These are phyloP conservation scores for Cadophora luteo-olivacea DNA, from an alignment of 2,329 filamentous ascomycete species.

Conservation along the genomic window DNA sequence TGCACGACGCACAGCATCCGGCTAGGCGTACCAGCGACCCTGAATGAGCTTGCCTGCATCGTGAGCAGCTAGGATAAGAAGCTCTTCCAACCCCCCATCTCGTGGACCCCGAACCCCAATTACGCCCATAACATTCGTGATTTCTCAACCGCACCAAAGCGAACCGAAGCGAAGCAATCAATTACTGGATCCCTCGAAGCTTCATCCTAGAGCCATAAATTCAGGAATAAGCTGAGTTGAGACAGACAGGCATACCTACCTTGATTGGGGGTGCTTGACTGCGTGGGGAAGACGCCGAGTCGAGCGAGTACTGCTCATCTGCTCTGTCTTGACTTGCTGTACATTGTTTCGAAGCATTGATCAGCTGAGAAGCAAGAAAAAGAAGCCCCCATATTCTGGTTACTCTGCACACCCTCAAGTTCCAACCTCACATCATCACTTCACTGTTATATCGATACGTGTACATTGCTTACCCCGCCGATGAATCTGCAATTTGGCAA, in stretches of 20 bases:
- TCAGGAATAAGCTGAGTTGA: conserved; percentile 37
- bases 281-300: conserved; percentile 16
- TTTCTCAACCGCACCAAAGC: background rate
- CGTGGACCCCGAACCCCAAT: background rate
- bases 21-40: conserved; percentile 29
- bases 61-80: conserved; percentile 31
- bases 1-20: conserved; percentile 37
- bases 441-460: background rate
- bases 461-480: conserved; percentile 15
- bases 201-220: background rate
- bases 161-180: background rate
- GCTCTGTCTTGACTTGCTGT: background rate
- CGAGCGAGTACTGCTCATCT: conserved; percentile 5
- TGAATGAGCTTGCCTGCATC: conserved; percentile 18
- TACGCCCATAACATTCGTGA: background rate
- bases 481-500: background rate
- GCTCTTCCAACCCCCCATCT: conserved; percentile 25
- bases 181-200: background rate
- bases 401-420: conserved; percentile 12
- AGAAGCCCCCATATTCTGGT: conserved; percentile 8
- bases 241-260: conserved; percentile 27
- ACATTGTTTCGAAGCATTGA: background rate
- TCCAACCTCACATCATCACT: background rate
- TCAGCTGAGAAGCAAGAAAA: conserved; percentile 28
- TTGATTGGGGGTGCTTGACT: conserved; percentile 12